phyloP scores from a whole-genome alignment of 495 filamentous ascomycete genomes.

The Neurospora sp. region DNA sequence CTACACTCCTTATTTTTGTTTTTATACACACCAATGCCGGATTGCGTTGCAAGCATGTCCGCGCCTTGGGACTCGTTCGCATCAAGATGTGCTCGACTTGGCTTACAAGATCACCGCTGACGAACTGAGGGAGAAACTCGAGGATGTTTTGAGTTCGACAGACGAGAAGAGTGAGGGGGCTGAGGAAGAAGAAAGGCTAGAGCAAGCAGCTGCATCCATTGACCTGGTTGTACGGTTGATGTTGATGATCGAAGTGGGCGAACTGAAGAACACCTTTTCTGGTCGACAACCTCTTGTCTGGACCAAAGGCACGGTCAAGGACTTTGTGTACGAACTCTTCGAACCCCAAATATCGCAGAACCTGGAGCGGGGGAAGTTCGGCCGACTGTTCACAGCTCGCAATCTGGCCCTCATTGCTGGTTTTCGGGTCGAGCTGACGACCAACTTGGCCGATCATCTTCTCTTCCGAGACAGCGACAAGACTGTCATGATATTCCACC shows the following conservation, averaged over 20 bases:
- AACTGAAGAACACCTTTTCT: neutral
- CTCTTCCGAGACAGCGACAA: conserved; percentile 27
- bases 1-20: neutral
- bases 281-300: neutral
- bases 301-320: neutral
- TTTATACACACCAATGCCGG: conserved; percentile 4
- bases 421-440: conserved; percentile 30
- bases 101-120: neutral
- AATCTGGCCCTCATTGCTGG: conserved; percentile 22
- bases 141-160: neutral
- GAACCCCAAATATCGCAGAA: neutral
- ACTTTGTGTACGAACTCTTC: neutral
- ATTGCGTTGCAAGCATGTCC: neutral
- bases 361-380: conserved; percentile 1
- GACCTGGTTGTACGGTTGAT: conserved; percentile 5
- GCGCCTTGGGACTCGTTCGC: neutral
- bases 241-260: conserved; percentile 3
- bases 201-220: neutral
- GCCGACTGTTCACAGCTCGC: conserved; percentile 8
- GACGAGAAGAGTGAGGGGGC: neutral
- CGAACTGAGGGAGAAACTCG: neutral
- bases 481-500: conserved; percentile 32
- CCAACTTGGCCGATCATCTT: conserved; percentile 35
- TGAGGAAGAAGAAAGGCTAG: neutral
- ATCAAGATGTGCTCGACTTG: conserved; percentile 2